Base-by-base conservation (phyloP, 257 asterid species). In the Nicotiana attenuata region DNA sequence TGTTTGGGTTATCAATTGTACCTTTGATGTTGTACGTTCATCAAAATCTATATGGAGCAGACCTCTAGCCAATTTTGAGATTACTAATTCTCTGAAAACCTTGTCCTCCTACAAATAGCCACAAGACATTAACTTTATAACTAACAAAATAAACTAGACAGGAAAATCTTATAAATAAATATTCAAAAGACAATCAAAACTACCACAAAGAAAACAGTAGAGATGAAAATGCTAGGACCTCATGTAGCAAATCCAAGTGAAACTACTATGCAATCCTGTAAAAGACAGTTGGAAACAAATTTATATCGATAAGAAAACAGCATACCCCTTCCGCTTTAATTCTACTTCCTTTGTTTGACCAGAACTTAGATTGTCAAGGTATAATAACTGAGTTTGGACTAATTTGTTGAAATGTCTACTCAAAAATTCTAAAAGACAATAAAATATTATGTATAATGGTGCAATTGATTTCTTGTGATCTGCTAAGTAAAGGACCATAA, bases 41-140 rank as follows among this genome's bases (percentile, higher is more conserved):
- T 2, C 29, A 28, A 28, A 28, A 28, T 28, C 29, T 2, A 28
- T 28, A 28, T 28, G 29, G 29, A 28, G 29, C 29, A 28, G 29
- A 28, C 29, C 29, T 28, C 29, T 28, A 26, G 28, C 28, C 3
- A 2, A 28, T 28, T 28, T 28, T 28, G 29, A 28, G 29, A 28
- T 28, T 28, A 28, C 29, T 28, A 28, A 28, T 28, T 28, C 29
- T 28, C 86, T 82, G 56, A 88, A 78, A 57, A 89, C 91, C 83
- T 88, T 87, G 55, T 88, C 88, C 83, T 88, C 95, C 95, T 89
- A 86, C 52, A 77, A 55, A 59, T 77, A 26, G 5, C 28, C 35
- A 52, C 8, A 67, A 35, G 2, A 20, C 31, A 10, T 67, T 67
- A 67, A 67, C 55, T 19, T 9, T 3, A 33, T 13, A 67, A 33